Evolutionary conservation across 257 asterid species (phyloP).

Genomic region (Pogostemon cablin): DNA sequence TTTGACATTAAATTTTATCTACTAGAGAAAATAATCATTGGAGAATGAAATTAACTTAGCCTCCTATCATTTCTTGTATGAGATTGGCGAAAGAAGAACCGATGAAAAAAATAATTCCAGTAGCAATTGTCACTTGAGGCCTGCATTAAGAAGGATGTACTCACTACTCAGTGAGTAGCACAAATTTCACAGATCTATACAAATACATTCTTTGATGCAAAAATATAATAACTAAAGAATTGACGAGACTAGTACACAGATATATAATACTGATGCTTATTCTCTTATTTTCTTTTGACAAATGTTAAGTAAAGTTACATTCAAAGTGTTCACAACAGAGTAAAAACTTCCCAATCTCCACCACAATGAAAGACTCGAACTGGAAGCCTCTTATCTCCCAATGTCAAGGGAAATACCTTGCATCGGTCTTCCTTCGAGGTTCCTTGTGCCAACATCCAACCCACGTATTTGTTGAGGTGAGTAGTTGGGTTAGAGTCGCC

Average conservation of each 20-base stretch:
- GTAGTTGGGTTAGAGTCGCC: no score
- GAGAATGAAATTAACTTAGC: slow-evolving; percentile 49
- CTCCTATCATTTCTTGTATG: slow-evolving; percentile 81
- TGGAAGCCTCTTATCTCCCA: not conserved
- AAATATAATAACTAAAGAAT: not conserved
- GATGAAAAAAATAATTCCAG: slow-evolving; percentile 86
- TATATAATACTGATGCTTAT: not conserved
- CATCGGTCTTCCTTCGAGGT: no score
- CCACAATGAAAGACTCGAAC: not conserved
- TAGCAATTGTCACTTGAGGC: slow-evolving; percentile 96
- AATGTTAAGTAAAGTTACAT: not conserved
- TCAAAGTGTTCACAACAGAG: not conserved
- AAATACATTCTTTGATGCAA: not conserved
- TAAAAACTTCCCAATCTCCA: not conserved
- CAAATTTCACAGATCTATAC: not conserved
- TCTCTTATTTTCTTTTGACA: no score
- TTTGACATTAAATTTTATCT: not conserved
- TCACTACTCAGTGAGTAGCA: not conserved
- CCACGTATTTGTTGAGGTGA: no score
- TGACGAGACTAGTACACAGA: no score
- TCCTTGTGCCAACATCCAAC: no score
- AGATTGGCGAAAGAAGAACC: slow-evolving; percentile 90
- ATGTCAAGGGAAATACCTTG: no score
- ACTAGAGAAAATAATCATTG: not conserved
- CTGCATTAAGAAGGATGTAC: slow-evolving; percentile 54